phyloP scores from a whole-genome alignment of 352 stramenopile species.

The Globisporangium takayamanum region DNA sequence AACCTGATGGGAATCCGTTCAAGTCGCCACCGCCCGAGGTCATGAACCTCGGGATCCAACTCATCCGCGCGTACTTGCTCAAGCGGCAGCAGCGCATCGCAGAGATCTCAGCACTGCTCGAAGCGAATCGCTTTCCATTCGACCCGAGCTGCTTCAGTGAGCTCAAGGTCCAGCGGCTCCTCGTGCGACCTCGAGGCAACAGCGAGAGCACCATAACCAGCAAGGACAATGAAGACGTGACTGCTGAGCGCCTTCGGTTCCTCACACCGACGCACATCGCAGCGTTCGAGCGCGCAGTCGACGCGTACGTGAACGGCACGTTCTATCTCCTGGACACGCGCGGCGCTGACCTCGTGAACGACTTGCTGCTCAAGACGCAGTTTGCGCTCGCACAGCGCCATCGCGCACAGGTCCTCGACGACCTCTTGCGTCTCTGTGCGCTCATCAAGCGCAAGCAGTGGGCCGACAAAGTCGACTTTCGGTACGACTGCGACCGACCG shows the following conservation, averaged over 20 bases:
- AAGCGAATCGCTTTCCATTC: constrained; percentile 26
- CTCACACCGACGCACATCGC: constrained; percentile 38
- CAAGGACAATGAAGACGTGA: too few relatives aligned
- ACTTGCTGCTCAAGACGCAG: constrained; percentile 42
- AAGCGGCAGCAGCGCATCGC: constrained; percentile 54
- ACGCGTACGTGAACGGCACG: constrained; percentile 60
- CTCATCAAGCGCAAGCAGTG: constrained; percentile 57
- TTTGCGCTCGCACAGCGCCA: constrained; percentile 45
- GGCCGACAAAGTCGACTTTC: constrained; percentile 71
- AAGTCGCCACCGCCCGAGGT: constrained; percentile 56
- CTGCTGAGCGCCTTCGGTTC: constrained; percentile 26
- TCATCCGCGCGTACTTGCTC: constrained; percentile 46
- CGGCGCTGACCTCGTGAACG: constrained; percentile 53
- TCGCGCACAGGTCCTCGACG: constrained; percentile 40
- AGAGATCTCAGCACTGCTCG: constrained; percentile 40
- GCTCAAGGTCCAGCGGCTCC: constrained; percentile 27
- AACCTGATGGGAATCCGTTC: constrained; percentile 74
- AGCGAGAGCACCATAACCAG: background rate
- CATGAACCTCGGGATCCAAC: constrained; percentile 41
- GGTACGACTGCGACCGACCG: constrained; percentile 56
- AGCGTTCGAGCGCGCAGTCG: constrained; percentile 41
- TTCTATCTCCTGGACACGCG: constrained; percentile 54
- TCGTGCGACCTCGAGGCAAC: constrained; percentile 8
- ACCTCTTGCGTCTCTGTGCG: constrained; percentile 45
- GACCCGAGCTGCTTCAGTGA: constrained; percentile 35